Base-by-base conservation (phyloP, 345 rosid species). In the Anastatica hierochuntica region DNA sequence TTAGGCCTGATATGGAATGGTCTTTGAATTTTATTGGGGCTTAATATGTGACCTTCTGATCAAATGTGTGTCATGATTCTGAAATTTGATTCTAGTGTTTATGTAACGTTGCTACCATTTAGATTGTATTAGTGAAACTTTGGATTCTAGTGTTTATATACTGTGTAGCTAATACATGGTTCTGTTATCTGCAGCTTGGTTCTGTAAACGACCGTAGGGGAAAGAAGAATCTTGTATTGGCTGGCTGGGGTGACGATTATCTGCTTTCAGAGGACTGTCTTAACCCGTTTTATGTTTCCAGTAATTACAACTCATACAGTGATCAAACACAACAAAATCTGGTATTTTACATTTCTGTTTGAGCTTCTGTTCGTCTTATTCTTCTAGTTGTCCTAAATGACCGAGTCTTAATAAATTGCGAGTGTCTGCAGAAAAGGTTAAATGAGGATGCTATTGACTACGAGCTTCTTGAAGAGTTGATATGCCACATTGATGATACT, bases 211-310 rank as follows among this genome's bases (percentile, higher is more conserved):
- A 85, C 66, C 79, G 58, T 52, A 79, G 97, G 63, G 94, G 95
- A 43, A 80, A 83, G 76, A 86, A 90, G 76, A 83, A 90, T 80
- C 95, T 90, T 63, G 85, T 90, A 59, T 55, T 90, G 64, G 85
- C 97, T 61, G 84, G 69, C 36, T 86, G 97, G 97, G 94, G 94
- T 7, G 94, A 86, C 48, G 90, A 86, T 46, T 86, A 85, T 53
- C 47, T 79, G 76, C 84, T 86, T 53, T 67, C 74, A n/a, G 94
- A 83, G 67, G 90, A 80, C 42, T 21, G 14, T 74, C 55, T 80
- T 43, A 90, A 90, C 69, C 88, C 94, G 23, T 72, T 72, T 70
- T 90, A 77, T 57, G 53, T 41, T 60, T 67, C 90, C 27, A 76
- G 71, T 58, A 55, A 37, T 60, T 90, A 85, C 64, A 65, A 77